Base-by-base conservation (phyloP, 2,329 filamentous ascomycete species). In the Salinomyces thailandicus region DNA sequence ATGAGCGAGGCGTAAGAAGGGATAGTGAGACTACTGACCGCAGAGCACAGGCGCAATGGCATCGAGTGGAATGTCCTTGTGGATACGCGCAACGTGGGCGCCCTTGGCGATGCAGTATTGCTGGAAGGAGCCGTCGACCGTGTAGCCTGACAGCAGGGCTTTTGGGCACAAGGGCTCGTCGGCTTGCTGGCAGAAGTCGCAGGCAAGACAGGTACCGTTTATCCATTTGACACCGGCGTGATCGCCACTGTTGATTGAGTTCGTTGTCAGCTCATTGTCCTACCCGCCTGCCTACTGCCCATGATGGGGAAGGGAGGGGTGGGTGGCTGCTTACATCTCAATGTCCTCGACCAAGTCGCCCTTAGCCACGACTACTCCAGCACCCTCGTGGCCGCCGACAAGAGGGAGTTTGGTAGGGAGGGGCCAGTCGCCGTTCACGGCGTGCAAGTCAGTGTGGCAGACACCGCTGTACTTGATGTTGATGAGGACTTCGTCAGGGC, bases 91-190 rank as follows among this genome's bases (percentile, higher is more conserved):
- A 12, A 91, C 77, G 61, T 93, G 84, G 13, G 81, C 76, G 12
- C 85, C 86, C 62, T 93, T 93, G 49, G 79, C 86, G 49, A 94
- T 75, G 60, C 75, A 77, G 67, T 93, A 95, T 68, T 94, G 79
- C 69, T 95, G 87, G 73, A 95, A 95, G 28, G 79, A 79, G 19
- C 87, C 87, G 59, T 94, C 84, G 57, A 94, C 85, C 4, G 85
- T 93, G 72, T 93, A 94, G 38, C 89, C 89, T 1, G 85, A 93
- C 27, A 94, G 74, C 22, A 73, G 66, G 17, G 83, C 76, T 41
- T 82, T 68, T 12, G 72, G 62, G 67, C 89, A 96, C 5, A 94
- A 78, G 2, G 85, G 80, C 66, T 95, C 87, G 50, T 93, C 82
- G n/a, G 54, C 50, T 50, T 77, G 72, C 57, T 81, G 77, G 68